Percentiles rank a stretch among this genome's conserved stretches.
Evolutionary conservation across 345 rosid genomes (phyloP).

Genomic region (Salix purpurea): DNA sequence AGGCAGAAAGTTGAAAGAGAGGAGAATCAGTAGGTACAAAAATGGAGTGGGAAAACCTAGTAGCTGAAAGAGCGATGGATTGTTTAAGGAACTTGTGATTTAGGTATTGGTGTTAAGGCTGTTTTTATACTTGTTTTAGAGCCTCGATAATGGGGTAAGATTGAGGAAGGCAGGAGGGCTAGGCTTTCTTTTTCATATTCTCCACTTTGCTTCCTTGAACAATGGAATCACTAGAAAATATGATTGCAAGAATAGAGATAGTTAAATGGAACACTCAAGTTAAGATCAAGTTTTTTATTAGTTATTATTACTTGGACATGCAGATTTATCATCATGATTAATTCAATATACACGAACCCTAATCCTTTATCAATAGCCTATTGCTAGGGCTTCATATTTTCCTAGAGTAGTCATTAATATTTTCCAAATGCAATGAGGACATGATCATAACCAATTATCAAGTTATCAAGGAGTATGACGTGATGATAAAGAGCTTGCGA

Average conservation of each 20-base stretch:
- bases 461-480: fast-evolving
- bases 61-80: slow-evolving; percentile 6
- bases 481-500: too few species aligned
- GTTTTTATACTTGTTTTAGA: slow-evolving; percentile 29
- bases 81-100: slow-evolving; percentile 21
- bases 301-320: too few species aligned
- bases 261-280: too few species aligned
- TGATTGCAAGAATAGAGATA: slow-evolving; percentile 8
- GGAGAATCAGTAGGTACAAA: not conserved
- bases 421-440: not conserved
- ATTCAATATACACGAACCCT: not conserved
- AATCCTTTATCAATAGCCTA: not conserved
- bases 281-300: too few species aligned
- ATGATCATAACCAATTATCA: not conserved
- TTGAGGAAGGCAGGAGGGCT: slow-evolving; percentile 18
- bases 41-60: not conserved
- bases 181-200: slow-evolving; percentile 35
- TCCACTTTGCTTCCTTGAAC: slow-evolving; percentile 34
- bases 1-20: not conserved
- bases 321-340: not conserved
- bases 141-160: slow-evolving; percentile 30
- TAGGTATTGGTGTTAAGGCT: slow-evolving; percentile 14
- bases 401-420: not conserved
- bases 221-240: slow-evolving; percentile 30
- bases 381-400: too few species aligned